These are phyloP conservation scores for Russula compacta DNA, from an alignment of 768 basidiomycete genomes.

Conservation along the genomic window DNA sequence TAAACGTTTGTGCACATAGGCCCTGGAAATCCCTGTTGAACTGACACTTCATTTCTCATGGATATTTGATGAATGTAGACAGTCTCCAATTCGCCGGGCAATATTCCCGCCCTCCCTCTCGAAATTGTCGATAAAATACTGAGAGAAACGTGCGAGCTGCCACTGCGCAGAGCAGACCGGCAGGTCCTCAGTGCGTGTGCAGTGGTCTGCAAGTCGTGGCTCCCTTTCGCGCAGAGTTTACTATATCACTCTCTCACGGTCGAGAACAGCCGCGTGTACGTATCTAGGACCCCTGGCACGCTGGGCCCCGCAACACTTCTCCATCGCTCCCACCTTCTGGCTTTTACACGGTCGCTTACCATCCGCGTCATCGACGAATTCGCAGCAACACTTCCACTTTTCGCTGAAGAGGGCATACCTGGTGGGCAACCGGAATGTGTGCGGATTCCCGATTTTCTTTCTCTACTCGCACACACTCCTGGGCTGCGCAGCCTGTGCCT, in stretches of 20 bases:
- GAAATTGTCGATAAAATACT: slow-evolving; percentile 9
- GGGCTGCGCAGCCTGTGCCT: not conserved
- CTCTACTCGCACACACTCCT: slow-evolving; percentile 1
- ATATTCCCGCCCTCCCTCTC: not conserved
- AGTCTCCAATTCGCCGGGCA: not conserved
- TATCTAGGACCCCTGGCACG: slow-evolving; percentile 1
- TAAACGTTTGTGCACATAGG: not conserved
- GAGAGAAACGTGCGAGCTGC: slow-evolving; percentile 7
- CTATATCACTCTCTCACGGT: slow-evolving; percentile 7
- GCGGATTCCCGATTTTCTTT: slow-evolving; percentile 4
- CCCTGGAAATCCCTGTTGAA: not conserved
- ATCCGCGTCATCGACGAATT: slow-evolving; percentile 7
- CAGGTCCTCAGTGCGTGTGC: slow-evolving; percentile 2
- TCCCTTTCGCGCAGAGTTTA: slow-evolving; percentile 1
- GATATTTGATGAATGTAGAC: not conserved
- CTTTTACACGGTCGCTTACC: slow-evolving; percentile 1
- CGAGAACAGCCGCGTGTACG: slow-evolving; percentile 6
- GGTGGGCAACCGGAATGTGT: not conserved
- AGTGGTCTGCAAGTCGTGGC: slow-evolving; percentile 12
- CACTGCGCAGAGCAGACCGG: not conserved
- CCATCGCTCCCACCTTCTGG: not conserved
- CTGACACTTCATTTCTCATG: not conserved
- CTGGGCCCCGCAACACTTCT: slow-evolving; percentile 3
- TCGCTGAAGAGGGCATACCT: not conserved
- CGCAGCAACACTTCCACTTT: not conserved